Evolutionary conservation across 192 early-diverging fungal genomes (phyloP), one percentile per base, ranked within the genome.

Genomic region (Phlyctochytrium arcticum): DNA sequence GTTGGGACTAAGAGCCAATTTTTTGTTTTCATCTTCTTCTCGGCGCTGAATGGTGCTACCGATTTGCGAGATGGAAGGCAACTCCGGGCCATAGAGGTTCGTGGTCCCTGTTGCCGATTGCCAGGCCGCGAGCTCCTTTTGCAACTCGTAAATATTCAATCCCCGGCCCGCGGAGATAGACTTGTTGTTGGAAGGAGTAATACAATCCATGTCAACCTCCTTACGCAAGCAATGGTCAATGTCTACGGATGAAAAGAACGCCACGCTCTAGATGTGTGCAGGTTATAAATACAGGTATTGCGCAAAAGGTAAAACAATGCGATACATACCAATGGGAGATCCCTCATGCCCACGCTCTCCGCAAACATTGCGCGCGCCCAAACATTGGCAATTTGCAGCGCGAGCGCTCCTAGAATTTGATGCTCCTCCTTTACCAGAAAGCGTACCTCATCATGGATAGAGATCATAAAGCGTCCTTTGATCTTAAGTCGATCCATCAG

Each of bases 201-300:
- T 50, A 60, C 96, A 96, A 29, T 73, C 68, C 87, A 90, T 86
- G 49, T 88, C 80, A 15, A 90, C 89, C 60, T 97, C 96, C 65
- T 98, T 98, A 27, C 96, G 84, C 57, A 98, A 71, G 6, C 88
- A 88, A 60, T 87, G 86, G 69, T 98, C 96, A 44, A 98, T 76
- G 72, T 98, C 96, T 23, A 98, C 88, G 9, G 87, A 78, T 2
- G 96, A 96, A 68, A 98, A 98, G 72, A 98, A 98, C 0, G 91
- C 92, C 32, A 93, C 87, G 49, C 84, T 87, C 84, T 89, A 58
- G 26, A 27, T 2, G 19, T n/a, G n/a, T n/a, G 2, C 9, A 57
- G 26, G 21, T 2, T 2, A 44, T 44, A 0, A 44, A 19, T 44
- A n/a, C 12, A n/a, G 15, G 21, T 19, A 42, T 42, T 42, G 8